phyloP scores from a whole-genome alignment of 202 grass and related monocot species.

The Schoenoplectus triqueter region DNA sequence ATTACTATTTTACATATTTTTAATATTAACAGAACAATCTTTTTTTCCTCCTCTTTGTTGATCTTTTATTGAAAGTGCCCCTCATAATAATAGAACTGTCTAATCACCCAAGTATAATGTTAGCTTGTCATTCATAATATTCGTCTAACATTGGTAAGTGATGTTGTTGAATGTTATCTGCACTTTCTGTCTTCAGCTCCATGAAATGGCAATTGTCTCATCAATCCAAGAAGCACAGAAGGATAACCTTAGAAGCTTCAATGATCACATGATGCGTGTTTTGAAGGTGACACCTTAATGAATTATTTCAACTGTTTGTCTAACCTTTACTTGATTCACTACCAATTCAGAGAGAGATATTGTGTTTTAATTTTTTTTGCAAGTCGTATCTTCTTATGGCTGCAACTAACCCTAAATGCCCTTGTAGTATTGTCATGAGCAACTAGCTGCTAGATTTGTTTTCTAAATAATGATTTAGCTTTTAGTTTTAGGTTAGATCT shows the following conservation, averaged over 20 bases:
- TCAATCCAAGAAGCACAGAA: conserved; percentile 99
- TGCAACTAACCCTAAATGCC: background rate
- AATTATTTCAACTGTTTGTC: conserved; percentile 24
- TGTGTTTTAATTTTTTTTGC: conserved; percentile 5
- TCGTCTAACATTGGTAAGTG: conserved; percentile 11
- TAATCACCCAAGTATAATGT: background rate
- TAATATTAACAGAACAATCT: background rate
- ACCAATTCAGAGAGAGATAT: background rate
- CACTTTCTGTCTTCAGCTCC: conserved; percentile 64
- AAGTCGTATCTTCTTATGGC: conserved; percentile 8
- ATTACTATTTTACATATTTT: background rate
- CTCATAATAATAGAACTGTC: background rate
- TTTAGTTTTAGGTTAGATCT: background rate
- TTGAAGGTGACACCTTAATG: conserved; percentile 67
- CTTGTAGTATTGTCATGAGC: conserved; percentile 1
- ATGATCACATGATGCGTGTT: conserved; percentile 94
- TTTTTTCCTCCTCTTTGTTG: background rate
- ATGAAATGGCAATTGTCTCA: conserved; percentile 93
- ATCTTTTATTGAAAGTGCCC: background rate
- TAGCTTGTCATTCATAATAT: background rate
- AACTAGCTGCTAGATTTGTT: background rate
- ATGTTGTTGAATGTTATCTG: conserved; percentile 37
- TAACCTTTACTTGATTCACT: conserved; percentile 8
- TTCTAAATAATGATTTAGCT: background rate
- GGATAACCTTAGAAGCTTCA: conserved; percentile 94